phyloP scores from a whole-genome alignment of 352 stramenopile genomes.

The Globisporangium spinosum region DNA sequence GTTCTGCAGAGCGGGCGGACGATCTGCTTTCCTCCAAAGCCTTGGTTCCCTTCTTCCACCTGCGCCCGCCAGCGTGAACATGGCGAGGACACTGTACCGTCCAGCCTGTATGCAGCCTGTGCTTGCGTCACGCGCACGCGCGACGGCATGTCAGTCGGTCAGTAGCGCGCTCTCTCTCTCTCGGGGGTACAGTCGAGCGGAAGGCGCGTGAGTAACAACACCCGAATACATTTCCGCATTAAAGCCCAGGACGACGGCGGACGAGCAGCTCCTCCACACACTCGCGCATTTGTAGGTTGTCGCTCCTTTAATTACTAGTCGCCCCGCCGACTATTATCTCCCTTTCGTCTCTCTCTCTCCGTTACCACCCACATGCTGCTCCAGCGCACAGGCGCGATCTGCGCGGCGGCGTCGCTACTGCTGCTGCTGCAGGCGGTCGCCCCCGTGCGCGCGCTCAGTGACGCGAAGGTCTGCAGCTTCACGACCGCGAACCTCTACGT shows the following conservation, averaged over 20 bases:
- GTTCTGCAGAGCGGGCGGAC: not conserved
- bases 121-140: not conserved
- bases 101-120: too few species aligned
- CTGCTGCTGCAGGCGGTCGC: not conserved
- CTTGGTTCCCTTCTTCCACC: not conserved
- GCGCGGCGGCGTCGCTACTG: not conserved
- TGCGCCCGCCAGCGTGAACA: not conserved
- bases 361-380: not conserved
- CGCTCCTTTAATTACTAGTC: not conserved
- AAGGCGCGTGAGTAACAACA: constrained; percentile 2
- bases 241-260: not conserved
- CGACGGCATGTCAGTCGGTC: not conserved
- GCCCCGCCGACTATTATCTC: not conserved
- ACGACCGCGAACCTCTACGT: constrained; percentile 26
- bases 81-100: not conserved
- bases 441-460: not conserved
- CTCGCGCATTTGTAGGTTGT: not conserved
- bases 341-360: not conserved
- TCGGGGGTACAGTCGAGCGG: not conserved
- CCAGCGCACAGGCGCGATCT: not conserved
- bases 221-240: not conserved
- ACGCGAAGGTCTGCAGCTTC: constrained; percentile 15
- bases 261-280: not conserved
- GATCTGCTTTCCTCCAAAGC: not conserved
- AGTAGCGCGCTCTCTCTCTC: not conserved